Conservation (phyloP, 345 rosid genomes). For the Xanthoceras sorbifolium region DNA sequence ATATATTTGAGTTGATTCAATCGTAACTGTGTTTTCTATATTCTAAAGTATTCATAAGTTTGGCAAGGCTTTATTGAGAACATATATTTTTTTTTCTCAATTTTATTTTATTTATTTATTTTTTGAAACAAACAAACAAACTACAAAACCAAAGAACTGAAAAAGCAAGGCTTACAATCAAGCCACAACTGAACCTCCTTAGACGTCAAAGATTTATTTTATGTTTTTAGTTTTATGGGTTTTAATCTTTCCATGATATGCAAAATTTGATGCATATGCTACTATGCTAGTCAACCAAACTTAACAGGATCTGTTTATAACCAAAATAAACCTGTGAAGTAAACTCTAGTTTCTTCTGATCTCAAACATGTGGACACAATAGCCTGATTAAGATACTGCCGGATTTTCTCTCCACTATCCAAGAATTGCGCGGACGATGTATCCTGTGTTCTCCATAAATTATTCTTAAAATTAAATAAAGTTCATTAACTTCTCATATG, state of each 20-base stretch:
- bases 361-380: conserved; percentile 21
- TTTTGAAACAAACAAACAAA: too few species aligned
- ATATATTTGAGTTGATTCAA: too few species aligned
- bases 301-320: neutral
- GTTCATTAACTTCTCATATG: neutral
- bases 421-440: conserved; percentile 8
- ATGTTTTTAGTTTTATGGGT: neutral
- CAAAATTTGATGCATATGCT: neutral
- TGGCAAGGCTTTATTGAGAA: too few species aligned
- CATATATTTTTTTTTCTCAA: neutral
- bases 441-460: conserved; percentile 5
- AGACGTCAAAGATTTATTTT: neutral
- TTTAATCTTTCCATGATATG: neutral
- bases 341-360: neutral
- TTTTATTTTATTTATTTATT: neutral
- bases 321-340: neutral
- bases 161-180: too few species aligned
- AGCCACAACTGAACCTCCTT: too few species aligned
- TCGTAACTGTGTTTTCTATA: too few species aligned
- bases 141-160: too few species aligned
- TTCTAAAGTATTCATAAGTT: too few species aligned
- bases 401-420: conserved; percentile 2
- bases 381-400: neutral
- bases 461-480: neutral
- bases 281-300: neutral